Evolutionary conservation across 78 protist genomes (phyloP).

Genomic region (Dictyostelium brefeldianum): DNA sequence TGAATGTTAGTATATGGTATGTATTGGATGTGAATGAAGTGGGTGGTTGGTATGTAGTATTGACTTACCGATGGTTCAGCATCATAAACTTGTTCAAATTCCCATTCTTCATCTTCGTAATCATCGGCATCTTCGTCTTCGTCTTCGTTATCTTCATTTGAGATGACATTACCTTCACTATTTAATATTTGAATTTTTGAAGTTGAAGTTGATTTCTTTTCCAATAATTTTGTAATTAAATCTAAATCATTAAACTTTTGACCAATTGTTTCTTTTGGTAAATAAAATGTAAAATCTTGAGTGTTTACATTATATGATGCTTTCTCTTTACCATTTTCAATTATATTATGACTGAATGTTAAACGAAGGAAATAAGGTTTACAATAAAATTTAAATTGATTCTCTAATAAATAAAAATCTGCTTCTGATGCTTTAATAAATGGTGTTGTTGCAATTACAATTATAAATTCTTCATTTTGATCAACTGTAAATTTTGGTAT

Average conservation of each 20-base stretch:
- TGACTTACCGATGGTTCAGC: constrained; percentile 20
- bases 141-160: neutral
- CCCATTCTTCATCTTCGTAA: constrained; percentile 69
- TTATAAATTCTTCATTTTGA: constrained; percentile 65
- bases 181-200: constrained; percentile 20
- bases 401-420: constrained; percentile 61
- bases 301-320: constrained; percentile 60
- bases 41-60: too few relatives aligned
- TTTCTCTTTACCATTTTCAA: constrained; percentile 75
- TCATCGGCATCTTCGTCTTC: constrained; percentile 42
- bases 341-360: constrained; percentile 45
- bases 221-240: constrained; percentile 63
- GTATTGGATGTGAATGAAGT: too few relatives aligned
- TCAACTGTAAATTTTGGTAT: constrained; percentile 77
- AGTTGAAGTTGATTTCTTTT: constrained; percentile 15
- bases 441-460: constrained; percentile 77
- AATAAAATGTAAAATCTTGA: constrained; percentile 45
- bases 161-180: neutral
- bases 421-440: constrained; percentile 78
- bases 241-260: constrained; percentile 63
- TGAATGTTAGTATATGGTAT: too few relatives aligned
- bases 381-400: constrained; percentile 67
- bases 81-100: constrained; percentile 55
- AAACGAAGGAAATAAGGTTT: constrained; percentile 73
- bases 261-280: constrained; percentile 57